These are phyloP conservation scores for Pelargonium citronellum DNA, from an alignment of 441 rosid species.

Conservation along the genomic window DNA sequence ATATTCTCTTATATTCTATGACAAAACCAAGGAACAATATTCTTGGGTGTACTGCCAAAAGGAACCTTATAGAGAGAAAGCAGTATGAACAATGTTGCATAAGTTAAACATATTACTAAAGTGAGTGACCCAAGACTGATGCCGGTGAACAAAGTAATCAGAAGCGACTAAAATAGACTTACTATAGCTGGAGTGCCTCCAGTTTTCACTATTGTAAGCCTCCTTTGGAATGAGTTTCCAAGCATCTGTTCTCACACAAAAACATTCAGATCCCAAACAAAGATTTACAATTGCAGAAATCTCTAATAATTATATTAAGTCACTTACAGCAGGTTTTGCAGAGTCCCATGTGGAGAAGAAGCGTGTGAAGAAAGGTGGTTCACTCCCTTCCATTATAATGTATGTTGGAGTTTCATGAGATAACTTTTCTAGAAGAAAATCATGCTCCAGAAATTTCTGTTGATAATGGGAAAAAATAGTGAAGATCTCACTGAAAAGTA, in stretches of 20 bases:
- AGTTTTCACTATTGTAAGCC: constrained; percentile 62
- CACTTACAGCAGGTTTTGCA: constrained; percentile 56
- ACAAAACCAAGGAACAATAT: too few species aligned
- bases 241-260: constrained; percentile 58
- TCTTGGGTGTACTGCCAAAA: too few species aligned
- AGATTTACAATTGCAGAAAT: constrained; percentile 15
- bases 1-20: too few species aligned
- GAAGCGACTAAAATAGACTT: constrained; percentile 25
- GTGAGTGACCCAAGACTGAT: neutral
- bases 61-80: too few species aligned
- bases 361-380: constrained; percentile 88
- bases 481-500: neutral
- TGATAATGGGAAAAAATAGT: constrained; percentile 4
- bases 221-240: constrained; percentile 92
- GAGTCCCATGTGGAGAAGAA: constrained; percentile 85
- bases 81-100: too few species aligned
- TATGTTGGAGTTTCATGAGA: constrained; percentile 65
- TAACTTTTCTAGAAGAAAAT: constrained; percentile 69
- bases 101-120: constrained; percentile 1
- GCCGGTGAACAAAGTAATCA: constrained; percentile 3
- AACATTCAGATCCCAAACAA: constrained; percentile 13
- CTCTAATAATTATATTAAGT: constrained; percentile 10
- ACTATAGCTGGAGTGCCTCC: constrained; percentile 67
- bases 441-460: constrained; percentile 80
- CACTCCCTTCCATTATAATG: constrained; percentile 79